phyloP scores from a whole-genome alignment of 2,329 filamentous ascomycete genomes.

The Cercospora sojina region DNA sequence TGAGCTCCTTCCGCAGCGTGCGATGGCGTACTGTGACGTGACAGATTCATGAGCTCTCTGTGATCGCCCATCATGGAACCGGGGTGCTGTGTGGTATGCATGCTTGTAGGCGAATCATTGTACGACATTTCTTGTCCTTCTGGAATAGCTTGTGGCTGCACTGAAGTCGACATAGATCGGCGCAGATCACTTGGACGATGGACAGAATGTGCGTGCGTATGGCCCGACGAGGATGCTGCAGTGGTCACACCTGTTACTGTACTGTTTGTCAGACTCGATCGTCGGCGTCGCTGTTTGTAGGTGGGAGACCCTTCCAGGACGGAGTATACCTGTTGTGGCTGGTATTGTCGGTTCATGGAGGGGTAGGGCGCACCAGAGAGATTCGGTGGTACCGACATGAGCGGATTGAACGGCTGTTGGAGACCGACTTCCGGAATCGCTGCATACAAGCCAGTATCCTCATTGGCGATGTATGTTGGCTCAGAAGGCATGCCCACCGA shows the following conservation, averaged over 20 bases:
- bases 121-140: constrained; percentile 62
- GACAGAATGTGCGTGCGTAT: constrained; percentile 53
- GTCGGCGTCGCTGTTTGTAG: constrained; percentile 93
- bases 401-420: constrained; percentile 74
- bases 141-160: constrained; percentile 65
- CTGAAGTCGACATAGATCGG: constrained; percentile 84
- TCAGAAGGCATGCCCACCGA: constrained; percentile 79
- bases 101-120: constrained; percentile 74
- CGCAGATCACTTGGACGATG: constrained; percentile 88
- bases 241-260: constrained; percentile 56
- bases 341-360: constrained; percentile 64
- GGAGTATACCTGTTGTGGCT: constrained; percentile 80
- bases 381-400: constrained; percentile 89
- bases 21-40: constrained; percentile 85
- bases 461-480: constrained; percentile 95
- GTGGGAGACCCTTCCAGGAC: constrained; percentile 97
- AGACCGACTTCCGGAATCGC: constrained; percentile 85
- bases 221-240: constrained; percentile 43
- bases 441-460: constrained; percentile 94
- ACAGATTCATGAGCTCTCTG: constrained; percentile 78
- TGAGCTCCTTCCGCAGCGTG: constrained; percentile 79
- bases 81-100: constrained; percentile 69
- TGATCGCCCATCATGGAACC: constrained; percentile 64
- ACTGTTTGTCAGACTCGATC: constrained; percentile 83
- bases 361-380: constrained; percentile 77